Evolutionary conservation across 805 yeast species (phyloP).

Genomic region (Metschnikowia lochheadii): DNA sequence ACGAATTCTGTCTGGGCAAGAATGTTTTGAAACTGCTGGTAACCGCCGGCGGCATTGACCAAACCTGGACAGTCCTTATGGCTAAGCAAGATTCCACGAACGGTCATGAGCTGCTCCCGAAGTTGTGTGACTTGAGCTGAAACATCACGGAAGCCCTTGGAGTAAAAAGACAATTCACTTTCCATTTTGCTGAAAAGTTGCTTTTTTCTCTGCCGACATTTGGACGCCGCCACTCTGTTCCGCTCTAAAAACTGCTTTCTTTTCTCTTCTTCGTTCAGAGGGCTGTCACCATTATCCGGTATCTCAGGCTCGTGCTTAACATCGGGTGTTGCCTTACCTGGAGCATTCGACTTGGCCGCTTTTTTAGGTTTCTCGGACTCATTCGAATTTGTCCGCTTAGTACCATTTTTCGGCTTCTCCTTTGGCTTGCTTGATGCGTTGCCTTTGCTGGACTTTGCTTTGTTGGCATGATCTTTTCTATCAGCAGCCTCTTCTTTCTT

Average conservation of each 20-base stretch:
- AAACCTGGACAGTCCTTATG: constrained; percentile 49
- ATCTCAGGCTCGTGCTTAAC: constrained; percentile 9
- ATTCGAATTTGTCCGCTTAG: constrained; percentile 5
- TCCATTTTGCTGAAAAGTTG: constrained; percentile 82
- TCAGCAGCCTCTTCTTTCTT: background rate
- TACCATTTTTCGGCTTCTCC: background rate
- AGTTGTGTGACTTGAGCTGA: constrained; percentile 54
- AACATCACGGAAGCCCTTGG: constrained; percentile 65
- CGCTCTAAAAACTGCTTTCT: constrained; percentile 78
- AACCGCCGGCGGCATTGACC: constrained; percentile 44
- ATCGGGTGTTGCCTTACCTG: constrained; percentile 8
- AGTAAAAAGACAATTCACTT: constrained; percentile 65
- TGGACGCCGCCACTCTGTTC: constrained; percentile 91
- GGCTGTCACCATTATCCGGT: constrained; percentile 5
- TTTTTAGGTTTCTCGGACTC: constrained; percentile 9
- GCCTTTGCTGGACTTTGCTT: background rate
- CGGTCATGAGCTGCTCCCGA: constrained; percentile 51
- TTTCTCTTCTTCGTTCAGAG: constrained; percentile 39
- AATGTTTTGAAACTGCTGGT: constrained; percentile 41
- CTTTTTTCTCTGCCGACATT: constrained; percentile 92
- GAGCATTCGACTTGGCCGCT: constrained; percentile 8
- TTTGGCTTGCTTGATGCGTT: background rate
- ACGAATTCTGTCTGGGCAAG: constrained; percentile 32
- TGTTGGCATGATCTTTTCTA: background rate
- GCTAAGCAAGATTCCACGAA: constrained; percentile 44